Evolutionary conservation across 257 asterid species (phyloP), one percentile per base, ranked within the genome.

Genomic region (Nicotiana sylvestris): DNA sequence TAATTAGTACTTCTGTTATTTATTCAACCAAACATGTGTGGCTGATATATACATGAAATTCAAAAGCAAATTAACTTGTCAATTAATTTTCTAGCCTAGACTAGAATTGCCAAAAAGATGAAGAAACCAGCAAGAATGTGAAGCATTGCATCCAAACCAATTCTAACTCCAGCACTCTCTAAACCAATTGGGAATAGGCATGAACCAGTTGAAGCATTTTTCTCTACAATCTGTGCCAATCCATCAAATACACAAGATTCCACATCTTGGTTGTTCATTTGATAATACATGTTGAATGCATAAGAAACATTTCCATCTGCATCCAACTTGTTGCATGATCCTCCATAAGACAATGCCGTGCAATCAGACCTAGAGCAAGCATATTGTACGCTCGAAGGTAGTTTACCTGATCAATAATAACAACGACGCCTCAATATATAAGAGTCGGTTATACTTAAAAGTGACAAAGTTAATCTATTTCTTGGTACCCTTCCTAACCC

Each of bases 121-220:
- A 80, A 46, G 65, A 80, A 39, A 29, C 53, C 83, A 67, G 37
- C 53, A 65, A 80, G 61, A 60, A 80, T 61, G 82, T 64, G 43
- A 27, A 65, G 39, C 33, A 74, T 74, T 74, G 43, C 25, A 74
- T 35, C 64, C 58, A 64, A 16, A 49, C 77, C 49, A 32, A 46
- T 80, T 62, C 33, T 80, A 3, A 5, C 17, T 3, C 85, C 92
- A 3, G 46, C 81, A 21, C 86, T 87, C 65, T 89, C 82, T 39
- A 94, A 30, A 25, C 86, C 93, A 18, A 94, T 55, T 4, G 97
- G 97, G 56, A 93, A 94, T 10, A 62, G 11, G 33, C 98, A 94
- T 2, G 53, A 18, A 1, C 3, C 17, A 1, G 83, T 81, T 0
- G 95, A 86, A 0, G 90, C 90, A 55, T 93, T 90, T 6, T 1